A percentile compares a stretch with the other conserved stretches of the same genome.
Conservation (phyloP, 2,329 filamentous ascomycete genomes). For the Cordyceps militaris region DNA sequence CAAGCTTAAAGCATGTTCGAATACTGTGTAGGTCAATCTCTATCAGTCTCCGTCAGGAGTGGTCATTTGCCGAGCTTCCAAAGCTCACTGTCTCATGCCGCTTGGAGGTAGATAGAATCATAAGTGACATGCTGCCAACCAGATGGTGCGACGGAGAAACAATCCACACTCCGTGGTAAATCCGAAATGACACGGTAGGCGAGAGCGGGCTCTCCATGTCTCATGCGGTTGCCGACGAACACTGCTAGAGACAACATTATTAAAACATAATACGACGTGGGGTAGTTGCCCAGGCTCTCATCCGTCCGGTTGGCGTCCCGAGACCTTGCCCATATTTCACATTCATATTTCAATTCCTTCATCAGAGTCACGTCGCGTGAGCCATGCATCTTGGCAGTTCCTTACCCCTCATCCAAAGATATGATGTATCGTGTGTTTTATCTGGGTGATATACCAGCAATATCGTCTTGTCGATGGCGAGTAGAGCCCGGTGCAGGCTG, state of each 20-base stretch:
- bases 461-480: neutral
- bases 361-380: neutral
- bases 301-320: neutral
- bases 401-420: neutral
- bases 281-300: neutral
- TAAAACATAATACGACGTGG: neutral
- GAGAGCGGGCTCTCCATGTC: neutral
- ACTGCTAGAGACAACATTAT: neutral
- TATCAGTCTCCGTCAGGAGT: neutral
- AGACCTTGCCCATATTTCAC: neutral
- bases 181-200: neutral
- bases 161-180: neutral
- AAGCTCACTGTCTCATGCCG: neutral
- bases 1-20: neutral
- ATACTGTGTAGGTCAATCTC: neutral
- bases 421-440: neutral
- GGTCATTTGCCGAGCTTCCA: neutral
- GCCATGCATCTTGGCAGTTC: neutral
- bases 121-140: neutral
- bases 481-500: neutral
- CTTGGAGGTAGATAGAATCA: neutral
- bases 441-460: neutral
- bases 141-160: neutral
- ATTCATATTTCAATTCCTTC: neutral
- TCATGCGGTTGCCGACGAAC: neutral